phyloP scores from a whole-genome alignment of 805 yeast genomes.

The Hagleromyces aurorensis region DNA sequence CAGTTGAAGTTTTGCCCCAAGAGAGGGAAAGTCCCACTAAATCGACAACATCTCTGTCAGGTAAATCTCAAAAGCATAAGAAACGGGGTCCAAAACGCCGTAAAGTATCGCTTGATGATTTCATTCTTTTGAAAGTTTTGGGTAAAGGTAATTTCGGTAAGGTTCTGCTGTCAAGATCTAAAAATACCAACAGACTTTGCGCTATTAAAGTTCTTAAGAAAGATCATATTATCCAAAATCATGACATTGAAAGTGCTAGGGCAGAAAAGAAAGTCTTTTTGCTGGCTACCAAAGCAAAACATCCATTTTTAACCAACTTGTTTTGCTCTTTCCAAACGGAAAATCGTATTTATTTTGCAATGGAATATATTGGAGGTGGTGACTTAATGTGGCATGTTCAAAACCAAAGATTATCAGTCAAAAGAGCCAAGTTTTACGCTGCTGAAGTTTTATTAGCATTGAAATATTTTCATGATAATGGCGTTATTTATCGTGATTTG shows the following conservation, averaged over 20 bases:
- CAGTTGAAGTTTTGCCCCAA: conserved; percentile 1
- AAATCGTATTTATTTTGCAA: conserved; percentile 92
- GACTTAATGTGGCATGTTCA: conserved; percentile 99
- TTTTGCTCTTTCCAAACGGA: conserved; percentile 98
- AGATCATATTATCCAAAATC: conserved; percentile 90
- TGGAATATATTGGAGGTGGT: conserved; percentile 98
- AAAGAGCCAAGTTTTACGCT: conserved; percentile 94
- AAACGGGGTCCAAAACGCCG: conserved; percentile 39
- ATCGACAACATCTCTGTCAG: conserved; percentile 4
- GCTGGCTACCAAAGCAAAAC: conserved; percentile 75
- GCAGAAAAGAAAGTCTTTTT: conserved; percentile 90
- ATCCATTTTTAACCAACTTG: conserved; percentile 86
- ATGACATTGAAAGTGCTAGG: conserved; percentile 90
- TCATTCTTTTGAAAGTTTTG: conserved; percentile 85
- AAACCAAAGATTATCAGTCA: conserved; percentile 77
- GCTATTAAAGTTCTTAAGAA: conserved; percentile 96
- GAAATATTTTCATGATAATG: conserved; percentile 90
- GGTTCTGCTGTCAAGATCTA: conserved; percentile 93
- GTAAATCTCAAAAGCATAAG: conserved; percentile 17
- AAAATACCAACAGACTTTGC: conserved; percentile 71
- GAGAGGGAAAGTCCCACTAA: background rate
- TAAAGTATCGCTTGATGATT: conserved; percentile 88
- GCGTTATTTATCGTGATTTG: conserved; percentile 92
- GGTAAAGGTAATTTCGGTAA: conserved; percentile 99
- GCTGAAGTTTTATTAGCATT: conserved; percentile 90